Evolutionary conservation across 495 filamentous ascomycete genomes (phyloP).

Genomic region (Xylaria palmicola): DNA sequence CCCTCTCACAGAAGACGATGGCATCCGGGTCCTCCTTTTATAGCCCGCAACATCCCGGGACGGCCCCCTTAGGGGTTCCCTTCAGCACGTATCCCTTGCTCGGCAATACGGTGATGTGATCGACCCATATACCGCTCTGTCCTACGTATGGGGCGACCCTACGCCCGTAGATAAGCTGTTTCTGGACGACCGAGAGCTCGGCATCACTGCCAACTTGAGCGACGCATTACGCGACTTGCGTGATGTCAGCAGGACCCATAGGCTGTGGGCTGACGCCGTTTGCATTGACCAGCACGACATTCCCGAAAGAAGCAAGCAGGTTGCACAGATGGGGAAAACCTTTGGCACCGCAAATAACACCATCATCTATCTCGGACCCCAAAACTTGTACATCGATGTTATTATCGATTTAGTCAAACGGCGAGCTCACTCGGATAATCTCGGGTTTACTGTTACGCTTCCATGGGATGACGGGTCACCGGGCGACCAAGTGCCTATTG

Average conservation of each 20-base stretch:
- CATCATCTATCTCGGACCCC: not conserved
- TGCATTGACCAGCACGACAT: not conserved
- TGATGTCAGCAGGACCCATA: not conserved
- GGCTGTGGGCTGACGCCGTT: not conserved
- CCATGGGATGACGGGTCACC: not conserved
- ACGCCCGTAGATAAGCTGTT: not conserved
- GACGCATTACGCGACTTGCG: slow-evolving; percentile 21
- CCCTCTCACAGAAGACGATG: not conserved
- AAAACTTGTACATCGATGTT: not conserved
- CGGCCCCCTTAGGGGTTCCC: slow-evolving; percentile 15
- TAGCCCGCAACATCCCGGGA: slow-evolving; percentile 9
- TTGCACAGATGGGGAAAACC: not conserved
- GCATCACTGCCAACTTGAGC: slow-evolving; percentile 14
- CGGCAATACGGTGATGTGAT: slow-evolving; percentile 20
- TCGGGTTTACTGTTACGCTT: not conserved
- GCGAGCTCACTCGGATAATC: not conserved
- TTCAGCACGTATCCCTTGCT: slow-evolving; percentile 23
- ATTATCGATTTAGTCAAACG: not conserved
- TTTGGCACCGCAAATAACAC: not conserved
- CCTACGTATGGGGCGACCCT: slow-evolving; percentile 31
- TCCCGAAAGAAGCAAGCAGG: not conserved
- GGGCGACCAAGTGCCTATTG: not conserved
- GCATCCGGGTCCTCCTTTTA: slow-evolving; percentile 15
- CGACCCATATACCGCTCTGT: slow-evolving; percentile 27
- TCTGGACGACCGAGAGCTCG: slow-evolving; percentile 2